Percentiles rank a stretch among this genome's conserved stretches.
These are phyloP conservation scores for Xylariaceae sp. DNA, from an alignment of 2,329 filamentous ascomycete species.

Conservation along the genomic window DNA sequence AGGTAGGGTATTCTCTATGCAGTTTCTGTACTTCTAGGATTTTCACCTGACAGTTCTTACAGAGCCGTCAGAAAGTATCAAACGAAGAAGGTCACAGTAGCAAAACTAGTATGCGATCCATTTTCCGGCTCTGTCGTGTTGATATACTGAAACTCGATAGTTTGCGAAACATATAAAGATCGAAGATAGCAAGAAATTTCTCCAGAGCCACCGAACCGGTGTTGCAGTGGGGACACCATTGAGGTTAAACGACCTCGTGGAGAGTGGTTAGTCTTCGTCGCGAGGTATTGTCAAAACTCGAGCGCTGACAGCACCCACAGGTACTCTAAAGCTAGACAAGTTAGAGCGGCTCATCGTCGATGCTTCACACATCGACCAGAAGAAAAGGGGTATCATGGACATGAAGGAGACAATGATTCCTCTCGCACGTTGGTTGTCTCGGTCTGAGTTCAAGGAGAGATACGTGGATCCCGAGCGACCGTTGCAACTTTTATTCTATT, in stretches of 20 bases:
- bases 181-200: constrained; percentile 79
- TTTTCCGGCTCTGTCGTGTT: not conserved
- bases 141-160: constrained; percentile 38
- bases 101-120: constrained; percentile 68
- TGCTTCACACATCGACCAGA: constrained; percentile 90
- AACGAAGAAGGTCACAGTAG: constrained; percentile 76
- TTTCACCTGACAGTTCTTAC: not conserved
- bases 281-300: not conserved
- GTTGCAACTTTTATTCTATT: constrained; percentile 71
- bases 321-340: constrained; percentile 71
- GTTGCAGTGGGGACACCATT: constrained; percentile 91
- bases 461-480: constrained; percentile 66
- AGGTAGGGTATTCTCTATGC: constrained; percentile 55
- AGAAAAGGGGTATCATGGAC: constrained; percentile 91
- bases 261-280: constrained; percentile 66
- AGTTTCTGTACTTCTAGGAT: not conserved
- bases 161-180: constrained; percentile 99
- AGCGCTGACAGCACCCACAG: constrained; percentile 43
- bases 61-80: constrained; percentile 80
- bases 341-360: constrained; percentile 85
- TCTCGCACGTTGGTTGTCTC: constrained; percentile 74
- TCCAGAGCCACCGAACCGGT: constrained; percentile 73
- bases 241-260: constrained; percentile 79
- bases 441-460: constrained; percentile 71
- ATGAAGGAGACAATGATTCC: constrained; percentile 93